A percentile compares a stretch with the other conserved stretches of the same genome.
phyloP scores from a whole-genome alignment of 2,329 filamentous ascomycete species.

The Cryphonectria radicalis region DNA sequence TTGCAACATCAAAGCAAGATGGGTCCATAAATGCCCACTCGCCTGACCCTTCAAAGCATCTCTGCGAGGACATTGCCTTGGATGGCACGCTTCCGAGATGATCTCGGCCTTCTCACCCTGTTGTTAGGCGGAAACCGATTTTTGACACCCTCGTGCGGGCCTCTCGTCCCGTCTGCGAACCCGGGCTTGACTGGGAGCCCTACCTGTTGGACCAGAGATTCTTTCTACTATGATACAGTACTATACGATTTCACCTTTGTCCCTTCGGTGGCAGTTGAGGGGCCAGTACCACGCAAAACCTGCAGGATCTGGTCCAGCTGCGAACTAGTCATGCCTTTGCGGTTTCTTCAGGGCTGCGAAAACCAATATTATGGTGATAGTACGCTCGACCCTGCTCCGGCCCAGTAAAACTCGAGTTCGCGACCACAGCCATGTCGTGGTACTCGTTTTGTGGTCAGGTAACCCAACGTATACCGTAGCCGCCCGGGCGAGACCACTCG shows the following conservation, averaged over 20 bases:
- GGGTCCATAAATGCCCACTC: background rate
- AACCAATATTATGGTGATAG: background rate
- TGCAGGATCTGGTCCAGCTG: background rate
- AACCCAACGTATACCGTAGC: background rate
- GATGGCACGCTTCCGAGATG: background rate
- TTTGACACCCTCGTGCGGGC: background rate
- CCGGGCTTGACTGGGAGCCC: background rate
- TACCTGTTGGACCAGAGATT: background rate
- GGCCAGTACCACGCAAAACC: background rate
- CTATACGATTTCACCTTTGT: background rate
- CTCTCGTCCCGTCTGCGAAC: background rate
- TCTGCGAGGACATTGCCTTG: background rate
- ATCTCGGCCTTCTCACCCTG: background rate
- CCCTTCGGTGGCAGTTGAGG: background rate
- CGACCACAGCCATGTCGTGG: background rate
- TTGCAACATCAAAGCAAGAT: conserved; percentile 7
- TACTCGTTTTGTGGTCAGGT: background rate
- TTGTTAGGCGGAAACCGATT: background rate
- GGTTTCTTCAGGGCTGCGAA: background rate
- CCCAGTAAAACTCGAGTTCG: background rate
- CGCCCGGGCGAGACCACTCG: background rate
- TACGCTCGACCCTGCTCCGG: background rate
- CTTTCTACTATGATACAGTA: background rate
- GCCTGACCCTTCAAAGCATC: background rate
- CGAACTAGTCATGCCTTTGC: background rate